Base-by-base conservation (phyloP, 371 early-diverging fungal genomes). In the Saksenaea vasiformis region DNA sequence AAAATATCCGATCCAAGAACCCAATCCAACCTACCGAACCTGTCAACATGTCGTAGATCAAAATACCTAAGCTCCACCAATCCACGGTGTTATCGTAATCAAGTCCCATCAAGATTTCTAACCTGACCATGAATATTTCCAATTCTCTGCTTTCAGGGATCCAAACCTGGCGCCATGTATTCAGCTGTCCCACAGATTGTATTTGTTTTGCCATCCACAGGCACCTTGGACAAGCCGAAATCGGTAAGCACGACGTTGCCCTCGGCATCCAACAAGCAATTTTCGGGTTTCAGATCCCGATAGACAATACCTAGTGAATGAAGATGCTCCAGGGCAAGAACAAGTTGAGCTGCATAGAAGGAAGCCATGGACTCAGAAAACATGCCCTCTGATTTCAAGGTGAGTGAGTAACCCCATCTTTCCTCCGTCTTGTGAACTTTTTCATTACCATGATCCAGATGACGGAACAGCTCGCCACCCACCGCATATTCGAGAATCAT, bases 401-500 rank as follows among this genome's bases (percentile, higher is more conserved):
- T 17, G 15, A 61, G 54, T 3, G 14, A 41, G 5, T 24, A 19
- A 5, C 8, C 11, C 26, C 19, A n/a, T 34, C 14, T 55, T 19
- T 55, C 17, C 35, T 7, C 39, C 14, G 39, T 14, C 11, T 39
- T 37, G 37, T 8, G 13, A 37, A 73, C 11, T 17, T 31, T 56
- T 65, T 62, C 68, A 66, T 10, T 72, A 66, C 68, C 59, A 53
- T 62, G 62, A 41, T 85, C 89, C 76, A 98, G 81, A 73, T 94
- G 95, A 60, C 87, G 88, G 69, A 99, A 99, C 61, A 99, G 80
- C 84, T 99, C 99, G 19, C 99, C 99, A 54, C 99, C 99, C n/a
- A 92, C 90, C 37, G 96, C 95, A 84, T 95, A 99, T 67, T 97
- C 97, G 85, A 99, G 85, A 35, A 98, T 94, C 71, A 99, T 74